These are phyloP conservation scores for Tolypocladium ophioglossoides DNA, from an alignment of 2,329 filamentous ascomycete species.

Conservation along the genomic window DNA sequence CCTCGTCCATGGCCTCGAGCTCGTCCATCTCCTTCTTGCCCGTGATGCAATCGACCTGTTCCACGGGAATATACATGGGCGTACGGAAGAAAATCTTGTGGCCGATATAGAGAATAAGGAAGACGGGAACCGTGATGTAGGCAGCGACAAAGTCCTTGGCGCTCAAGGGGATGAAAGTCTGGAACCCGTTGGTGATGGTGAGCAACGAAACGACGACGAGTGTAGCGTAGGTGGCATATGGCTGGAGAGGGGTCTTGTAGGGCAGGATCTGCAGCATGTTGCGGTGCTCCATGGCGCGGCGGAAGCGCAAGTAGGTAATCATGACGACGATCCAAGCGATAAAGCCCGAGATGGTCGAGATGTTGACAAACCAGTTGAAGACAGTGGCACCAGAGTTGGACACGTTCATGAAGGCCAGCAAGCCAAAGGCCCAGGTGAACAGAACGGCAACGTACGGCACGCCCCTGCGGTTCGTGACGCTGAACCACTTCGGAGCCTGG, in stretches of 20 bases:
- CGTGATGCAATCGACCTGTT: slow-evolving; percentile 44
- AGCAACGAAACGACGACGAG: slow-evolving; percentile 50
- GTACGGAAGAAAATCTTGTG: slow-evolving; percentile 46
- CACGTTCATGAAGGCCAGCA: slow-evolving; percentile 61
- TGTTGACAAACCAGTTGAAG: slow-evolving; percentile 62
- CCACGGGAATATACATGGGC: slow-evolving; percentile 26
- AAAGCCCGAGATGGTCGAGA: slow-evolving; percentile 52
- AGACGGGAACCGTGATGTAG: slow-evolving; percentile 54
- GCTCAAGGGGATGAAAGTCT: slow-evolving; percentile 62
- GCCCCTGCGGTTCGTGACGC: slow-evolving; percentile 47
- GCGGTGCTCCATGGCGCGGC: slow-evolving; percentile 42
- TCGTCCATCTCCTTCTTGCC: slow-evolving; percentile 55
- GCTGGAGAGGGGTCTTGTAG: slow-evolving; percentile 41
- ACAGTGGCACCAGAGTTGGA: slow-evolving; percentile 51
- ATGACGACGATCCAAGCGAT: slow-evolving; percentile 51
- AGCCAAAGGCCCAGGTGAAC: slow-evolving; percentile 46
- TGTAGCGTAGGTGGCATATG: slow-evolving; percentile 53
- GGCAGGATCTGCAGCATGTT: slow-evolving; percentile 39
- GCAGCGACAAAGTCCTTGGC: slow-evolving; percentile 51
- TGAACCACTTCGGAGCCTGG: slow-evolving; percentile 54
- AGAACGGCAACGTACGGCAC: slow-evolving; percentile 48
- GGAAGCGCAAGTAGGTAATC: slow-evolving; percentile 49
- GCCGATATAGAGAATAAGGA: slow-evolving; percentile 47
- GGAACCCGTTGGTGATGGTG: slow-evolving; percentile 66
- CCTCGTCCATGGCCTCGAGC: slow-evolving; percentile 35